phyloP scores from a whole-genome alignment of 2,329 filamentous ascomycete genomes.

The Mollisia scopiformis region DNA sequence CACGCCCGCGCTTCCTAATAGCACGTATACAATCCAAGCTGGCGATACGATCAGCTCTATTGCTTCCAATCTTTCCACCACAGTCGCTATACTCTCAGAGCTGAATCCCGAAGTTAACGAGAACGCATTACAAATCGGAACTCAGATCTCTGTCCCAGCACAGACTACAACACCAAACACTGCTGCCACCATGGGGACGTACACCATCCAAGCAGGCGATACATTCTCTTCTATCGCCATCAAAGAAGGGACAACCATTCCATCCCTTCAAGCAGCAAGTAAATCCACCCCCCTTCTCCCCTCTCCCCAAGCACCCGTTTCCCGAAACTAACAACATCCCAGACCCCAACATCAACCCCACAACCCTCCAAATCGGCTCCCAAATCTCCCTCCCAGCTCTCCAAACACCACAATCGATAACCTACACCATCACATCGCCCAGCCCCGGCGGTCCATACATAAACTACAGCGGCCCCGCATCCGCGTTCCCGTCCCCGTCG shows the following conservation, averaged over 20 bases:
- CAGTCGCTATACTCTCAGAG: neutral
- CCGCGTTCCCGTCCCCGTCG: constrained; percentile 11
- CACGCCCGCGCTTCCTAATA: neutral
- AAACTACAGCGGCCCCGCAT: constrained; percentile 16
- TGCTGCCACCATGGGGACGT: neutral
- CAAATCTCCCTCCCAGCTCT: constrained; percentile 13
- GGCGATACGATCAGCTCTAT: constrained; percentile 10
- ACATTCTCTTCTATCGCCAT: constrained; percentile 10
- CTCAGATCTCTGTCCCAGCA: neutral
- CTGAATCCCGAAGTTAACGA: constrained; percentile 2
- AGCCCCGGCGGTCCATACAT: constrained; percentile 4
- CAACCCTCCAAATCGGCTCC: constrained; percentile 13
- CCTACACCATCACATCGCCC: neutral
- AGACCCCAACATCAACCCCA: constrained; percentile 6
- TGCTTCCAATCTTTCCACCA: neutral
- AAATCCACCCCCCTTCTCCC: no score
- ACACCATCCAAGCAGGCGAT: constrained; percentile 13
- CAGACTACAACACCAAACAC: neutral
- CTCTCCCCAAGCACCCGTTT: no score
- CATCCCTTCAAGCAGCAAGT: constrained; percentile 5
- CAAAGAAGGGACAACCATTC: neutral
- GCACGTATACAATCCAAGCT: constrained; percentile 5
- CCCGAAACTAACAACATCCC: neutral
- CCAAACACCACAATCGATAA: neutral
- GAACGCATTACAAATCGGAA: neutral